Conservation (phyloP, 2,329 filamentous ascomycete species). For the Madurella fahalii region DNA sequence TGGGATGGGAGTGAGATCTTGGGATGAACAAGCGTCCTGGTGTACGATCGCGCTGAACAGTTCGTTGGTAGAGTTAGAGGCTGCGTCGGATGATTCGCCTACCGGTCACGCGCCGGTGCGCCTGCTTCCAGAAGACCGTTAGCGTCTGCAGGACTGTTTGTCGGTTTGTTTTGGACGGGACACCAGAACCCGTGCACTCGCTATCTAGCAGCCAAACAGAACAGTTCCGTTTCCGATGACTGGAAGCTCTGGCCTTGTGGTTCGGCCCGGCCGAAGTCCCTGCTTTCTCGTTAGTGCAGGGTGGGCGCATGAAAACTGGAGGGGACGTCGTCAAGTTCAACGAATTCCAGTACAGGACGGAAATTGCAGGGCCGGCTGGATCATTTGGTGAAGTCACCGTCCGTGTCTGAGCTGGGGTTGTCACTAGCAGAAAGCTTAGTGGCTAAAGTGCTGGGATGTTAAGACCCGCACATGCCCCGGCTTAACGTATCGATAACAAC, state of each 20-base stretch:
- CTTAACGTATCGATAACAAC: neutral
- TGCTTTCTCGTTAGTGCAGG: neutral
- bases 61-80: slow-evolving; percentile 15
- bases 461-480: neutral
- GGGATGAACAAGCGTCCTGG: neutral
- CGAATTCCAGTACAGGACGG: neutral
- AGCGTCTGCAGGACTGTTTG: no score
- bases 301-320: no score
- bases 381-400: neutral
- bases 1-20: no score
- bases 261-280: neutral
- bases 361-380: neutral
- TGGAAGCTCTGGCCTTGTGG: neutral
- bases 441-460: neutral
- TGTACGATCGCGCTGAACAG: slow-evolving; percentile 8
- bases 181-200: neutral
- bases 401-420: neutral
- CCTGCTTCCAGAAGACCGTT: no score
- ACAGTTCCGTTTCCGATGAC: neutral
- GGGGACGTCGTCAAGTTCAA: no score
- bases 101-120: no score
- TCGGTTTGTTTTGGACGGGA: neutral
- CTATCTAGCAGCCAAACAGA: neutral
- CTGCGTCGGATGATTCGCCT: neutral
- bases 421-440: neutral